Conservation (phyloP, 2,329 filamentous ascomycete species). For the Fusarium bactridioides region DNA sequence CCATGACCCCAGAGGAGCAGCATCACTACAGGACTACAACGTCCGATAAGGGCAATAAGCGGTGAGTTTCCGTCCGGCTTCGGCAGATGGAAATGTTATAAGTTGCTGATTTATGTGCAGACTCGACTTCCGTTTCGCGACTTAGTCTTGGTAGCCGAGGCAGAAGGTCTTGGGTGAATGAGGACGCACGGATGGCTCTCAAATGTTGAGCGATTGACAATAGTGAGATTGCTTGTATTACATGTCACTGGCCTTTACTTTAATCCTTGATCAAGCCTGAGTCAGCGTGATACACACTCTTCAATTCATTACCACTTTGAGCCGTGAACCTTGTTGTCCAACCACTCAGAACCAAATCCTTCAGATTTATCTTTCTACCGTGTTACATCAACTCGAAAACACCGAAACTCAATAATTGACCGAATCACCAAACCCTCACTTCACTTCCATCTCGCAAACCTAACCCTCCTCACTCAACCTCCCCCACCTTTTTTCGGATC, state of each 20-base stretch:
- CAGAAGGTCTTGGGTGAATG: not conserved
- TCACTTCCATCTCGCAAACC: not conserved
- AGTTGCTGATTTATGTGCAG: not conserved
- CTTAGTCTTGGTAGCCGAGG: not conserved
- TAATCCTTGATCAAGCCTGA: not conserved
- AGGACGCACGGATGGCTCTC: not conserved
- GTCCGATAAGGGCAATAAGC: slow-evolving; percentile 42
- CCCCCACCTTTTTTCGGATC: not conserved
- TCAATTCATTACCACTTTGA: not conserved
- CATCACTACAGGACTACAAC: slow-evolving; percentile 54
- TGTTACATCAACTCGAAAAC: not conserved
- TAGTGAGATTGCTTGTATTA: not conserved
- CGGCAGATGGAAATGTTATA: too few species aligned
- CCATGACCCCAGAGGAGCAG: slow-evolving; percentile 51
- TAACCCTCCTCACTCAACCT: not conserved
- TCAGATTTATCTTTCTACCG: not conserved
- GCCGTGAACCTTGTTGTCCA: not conserved
- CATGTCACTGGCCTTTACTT: not conserved
- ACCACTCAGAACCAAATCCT: not conserved
- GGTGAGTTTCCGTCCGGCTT: not conserved
- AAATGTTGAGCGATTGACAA: too few species aligned
- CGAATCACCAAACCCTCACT: not conserved
- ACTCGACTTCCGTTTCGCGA: slow-evolving; percentile 22
- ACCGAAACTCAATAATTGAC: not conserved
- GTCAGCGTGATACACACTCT: not conserved